phyloP scores from a whole-genome alignment of 2,329 filamentous ascomycete species.

The Pseudonectria foliicola region DNA sequence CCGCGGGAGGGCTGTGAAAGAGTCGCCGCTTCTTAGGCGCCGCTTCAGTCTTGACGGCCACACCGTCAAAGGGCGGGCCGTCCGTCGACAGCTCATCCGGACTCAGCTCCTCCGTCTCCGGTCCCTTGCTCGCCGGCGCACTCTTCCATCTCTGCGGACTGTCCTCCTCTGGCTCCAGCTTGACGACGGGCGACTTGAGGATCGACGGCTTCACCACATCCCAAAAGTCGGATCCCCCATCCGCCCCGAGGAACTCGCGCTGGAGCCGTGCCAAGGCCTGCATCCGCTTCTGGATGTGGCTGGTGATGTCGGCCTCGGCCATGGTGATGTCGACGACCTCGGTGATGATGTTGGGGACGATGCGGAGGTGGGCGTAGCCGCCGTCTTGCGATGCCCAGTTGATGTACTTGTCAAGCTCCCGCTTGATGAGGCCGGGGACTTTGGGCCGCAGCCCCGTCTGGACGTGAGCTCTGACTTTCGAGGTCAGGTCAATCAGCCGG shows the following conservation, averaged over 20 bases:
- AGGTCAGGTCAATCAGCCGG: constrained; percentile 34
- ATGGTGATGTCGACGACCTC: constrained; percentile 28
- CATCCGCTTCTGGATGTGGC: constrained; percentile 30
- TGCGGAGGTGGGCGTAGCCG: constrained; percentile 25
- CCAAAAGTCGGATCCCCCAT: constrained; percentile 26
- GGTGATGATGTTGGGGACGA: constrained; percentile 33
- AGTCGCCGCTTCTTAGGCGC: constrained; percentile 8
- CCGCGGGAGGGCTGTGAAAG: constrained; percentile 1
- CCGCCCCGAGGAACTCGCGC: constrained; percentile 26
- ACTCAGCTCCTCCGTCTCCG: background rate
- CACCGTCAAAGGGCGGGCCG: constrained; percentile 1
- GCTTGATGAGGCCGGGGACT: constrained; percentile 27
- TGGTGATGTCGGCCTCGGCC: constrained; percentile 24
- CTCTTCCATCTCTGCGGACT: constrained; percentile 6
- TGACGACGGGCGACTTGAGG: constrained; percentile 13
- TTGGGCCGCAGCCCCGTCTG: constrained; percentile 29
- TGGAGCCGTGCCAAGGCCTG: constrained; percentile 28
- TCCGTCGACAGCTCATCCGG: constrained; percentile 9
- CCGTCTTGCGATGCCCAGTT: constrained; percentile 37
- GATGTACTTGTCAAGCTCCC: constrained; percentile 28
- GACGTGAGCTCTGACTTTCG: constrained; percentile 25
- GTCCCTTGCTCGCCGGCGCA: constrained; percentile 1
- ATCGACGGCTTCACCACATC: constrained; percentile 17
- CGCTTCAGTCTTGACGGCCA: constrained; percentile 7
- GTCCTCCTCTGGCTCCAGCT: constrained; percentile 12